These are phyloP conservation scores for Phytopythium chamaehyphon DNA, from an alignment of 352 stramenopile species.

Conservation along the genomic window DNA sequence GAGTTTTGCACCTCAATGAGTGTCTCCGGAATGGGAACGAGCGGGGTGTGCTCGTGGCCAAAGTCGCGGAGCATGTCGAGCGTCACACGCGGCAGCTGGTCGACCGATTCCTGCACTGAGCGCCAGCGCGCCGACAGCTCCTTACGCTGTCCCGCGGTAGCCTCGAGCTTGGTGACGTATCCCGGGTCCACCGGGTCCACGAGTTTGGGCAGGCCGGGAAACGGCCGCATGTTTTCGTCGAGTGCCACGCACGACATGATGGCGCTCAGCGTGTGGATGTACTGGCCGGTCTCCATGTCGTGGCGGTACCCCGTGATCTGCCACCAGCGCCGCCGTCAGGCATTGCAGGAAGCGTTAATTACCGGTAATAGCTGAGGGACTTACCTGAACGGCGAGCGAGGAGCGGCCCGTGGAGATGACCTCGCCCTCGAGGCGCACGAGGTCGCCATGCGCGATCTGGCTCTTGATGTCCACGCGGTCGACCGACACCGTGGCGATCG, in stretches of 20 bases:
- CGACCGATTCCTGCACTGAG: constrained; percentile 57
- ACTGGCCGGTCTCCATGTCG: constrained; percentile 61
- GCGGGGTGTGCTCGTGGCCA: constrained; percentile 29
- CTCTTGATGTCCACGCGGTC: constrained; percentile 66
- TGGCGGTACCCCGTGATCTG: constrained; percentile 66
- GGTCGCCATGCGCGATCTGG: constrained; percentile 57
- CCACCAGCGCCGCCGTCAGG: too few species aligned
- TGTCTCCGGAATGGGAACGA: constrained; percentile 53
- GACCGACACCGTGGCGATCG: constrained; percentile 60
- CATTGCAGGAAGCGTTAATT: too few species aligned
- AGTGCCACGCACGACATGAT: constrained; percentile 73
- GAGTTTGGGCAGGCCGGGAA: constrained; percentile 44
- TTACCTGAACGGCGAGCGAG: constrained; percentile 43
- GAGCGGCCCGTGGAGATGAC: constrained; percentile 57
- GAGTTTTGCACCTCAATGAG: constrained; percentile 73
- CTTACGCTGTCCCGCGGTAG: constrained; percentile 57
- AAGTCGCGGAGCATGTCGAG: constrained; percentile 56
- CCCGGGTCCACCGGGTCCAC: constrained; percentile 30
- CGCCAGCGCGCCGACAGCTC: constrained; percentile 58
- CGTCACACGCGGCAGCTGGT: constrained; percentile 54
- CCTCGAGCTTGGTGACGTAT: constrained; percentile 47
- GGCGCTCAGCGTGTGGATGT: constrained; percentile 59
- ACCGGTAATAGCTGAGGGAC: too few species aligned
- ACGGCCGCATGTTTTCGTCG: constrained; percentile 57
- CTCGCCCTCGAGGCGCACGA: constrained; percentile 61